Conservation (phyloP, 2,329 filamentous ascomycete species). For the Epichloe sibirici region DNA sequence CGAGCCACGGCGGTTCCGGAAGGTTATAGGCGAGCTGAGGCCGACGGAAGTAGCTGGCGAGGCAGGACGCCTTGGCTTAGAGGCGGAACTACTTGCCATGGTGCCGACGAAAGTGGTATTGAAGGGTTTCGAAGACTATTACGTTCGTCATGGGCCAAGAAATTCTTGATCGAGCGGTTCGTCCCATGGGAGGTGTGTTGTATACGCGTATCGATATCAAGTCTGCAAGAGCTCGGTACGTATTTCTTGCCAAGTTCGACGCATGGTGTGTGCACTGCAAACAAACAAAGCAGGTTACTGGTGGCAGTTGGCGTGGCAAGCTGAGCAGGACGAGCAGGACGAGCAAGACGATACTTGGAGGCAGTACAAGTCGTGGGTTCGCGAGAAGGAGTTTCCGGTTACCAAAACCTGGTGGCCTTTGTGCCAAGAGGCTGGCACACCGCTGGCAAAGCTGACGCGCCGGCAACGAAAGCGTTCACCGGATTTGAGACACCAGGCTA, state of each 20-base stretch:
- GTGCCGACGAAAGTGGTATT: background rate
- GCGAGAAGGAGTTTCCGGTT: background rate
- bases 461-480: background rate
- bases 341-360: background rate
- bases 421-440: background rate
- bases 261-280: conserved; percentile 5
- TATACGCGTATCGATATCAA: conserved; percentile 2
- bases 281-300: background rate
- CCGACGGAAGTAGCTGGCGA: conserved; percentile 14
- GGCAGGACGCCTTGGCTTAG: conserved; percentile 19
- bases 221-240: conserved; percentile 3
- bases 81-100: conserved; percentile 20
- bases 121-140: background rate
- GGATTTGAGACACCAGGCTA: background rate
- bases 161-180: background rate
- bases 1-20: conserved; percentile 26
- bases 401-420: background rate
- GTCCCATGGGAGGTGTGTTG: conserved; percentile 2
- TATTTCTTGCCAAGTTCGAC: background rate
- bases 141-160: conserved; percentile 5
- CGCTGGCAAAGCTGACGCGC: background rate
- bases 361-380: background rate
- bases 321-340: background rate
- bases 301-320: background rate
- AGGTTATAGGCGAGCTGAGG: conserved; percentile 17